Conservation (phyloP, 495 filamentous ascomycete species). For the Annulohypoxylon stygium region DNA sequence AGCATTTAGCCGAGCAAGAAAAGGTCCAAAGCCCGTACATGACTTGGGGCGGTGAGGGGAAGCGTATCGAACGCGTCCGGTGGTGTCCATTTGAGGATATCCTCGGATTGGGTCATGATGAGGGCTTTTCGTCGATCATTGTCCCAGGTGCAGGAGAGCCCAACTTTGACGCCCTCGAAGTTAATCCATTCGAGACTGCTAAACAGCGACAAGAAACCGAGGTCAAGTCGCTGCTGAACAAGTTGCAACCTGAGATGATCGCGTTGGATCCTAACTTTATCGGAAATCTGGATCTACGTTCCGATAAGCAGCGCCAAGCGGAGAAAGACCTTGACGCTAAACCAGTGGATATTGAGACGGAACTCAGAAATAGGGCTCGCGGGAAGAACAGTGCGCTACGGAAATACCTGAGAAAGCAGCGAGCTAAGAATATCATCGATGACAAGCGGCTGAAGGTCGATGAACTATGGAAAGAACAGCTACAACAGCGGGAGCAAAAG, state of each 20-base stretch:
- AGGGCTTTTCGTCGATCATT: slow-evolving; percentile 89
- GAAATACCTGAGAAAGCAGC: slow-evolving; percentile 90
- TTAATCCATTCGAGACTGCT: slow-evolving; percentile 95
- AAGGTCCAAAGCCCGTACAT: slow-evolving; percentile 93
- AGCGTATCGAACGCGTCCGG: slow-evolving; percentile 79
- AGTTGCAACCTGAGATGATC: slow-evolving; percentile 97
- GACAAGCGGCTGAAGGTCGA: slow-evolving; percentile 73
- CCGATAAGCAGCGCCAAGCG: slow-evolving; percentile 76
- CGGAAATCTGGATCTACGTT: slow-evolving; percentile 83
- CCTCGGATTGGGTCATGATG: slow-evolving; percentile 83
- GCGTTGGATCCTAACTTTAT: slow-evolving; percentile 90
- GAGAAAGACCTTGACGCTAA: slow-evolving; percentile 81
- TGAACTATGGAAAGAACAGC: slow-evolving; percentile 61
- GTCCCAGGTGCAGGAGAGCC: slow-evolving; percentile 95
- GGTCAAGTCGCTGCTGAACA: slow-evolving; percentile 88
- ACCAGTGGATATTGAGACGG: slow-evolving; percentile 78
- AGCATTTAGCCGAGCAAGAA: slow-evolving; percentile 71
- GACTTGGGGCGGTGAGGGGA: slow-evolving; percentile 89
- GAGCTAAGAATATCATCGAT: slow-evolving; percentile 89
- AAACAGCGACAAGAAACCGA: slow-evolving; percentile 96
- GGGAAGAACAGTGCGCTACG: slow-evolving; percentile 93
- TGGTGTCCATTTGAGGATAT: slow-evolving; percentile 98
- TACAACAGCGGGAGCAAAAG: slow-evolving; percentile 57
- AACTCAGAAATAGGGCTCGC: slow-evolving; percentile 76
- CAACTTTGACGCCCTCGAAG: slow-evolving; percentile 93